Conservation (phyloP, 2,329 filamentous ascomycete species). For the Albophoma yamanashiensis region DNA sequence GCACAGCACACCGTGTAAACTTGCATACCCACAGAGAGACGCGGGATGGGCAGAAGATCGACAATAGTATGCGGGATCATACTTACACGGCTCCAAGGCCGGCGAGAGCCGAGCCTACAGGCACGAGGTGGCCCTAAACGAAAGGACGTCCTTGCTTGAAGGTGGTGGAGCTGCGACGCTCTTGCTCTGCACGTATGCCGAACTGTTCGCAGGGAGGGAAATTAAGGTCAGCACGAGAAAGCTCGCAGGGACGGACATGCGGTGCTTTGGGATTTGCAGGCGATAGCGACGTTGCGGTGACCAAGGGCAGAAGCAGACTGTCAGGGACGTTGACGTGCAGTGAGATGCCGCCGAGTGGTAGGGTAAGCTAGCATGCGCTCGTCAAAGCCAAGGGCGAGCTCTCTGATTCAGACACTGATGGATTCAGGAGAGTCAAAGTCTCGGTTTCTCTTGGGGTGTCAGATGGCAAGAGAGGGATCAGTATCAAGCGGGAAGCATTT, state of each 20-base stretch:
- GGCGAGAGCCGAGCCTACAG: not conserved
- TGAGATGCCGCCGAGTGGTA: constrained; percentile 9
- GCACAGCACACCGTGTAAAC: not conserved
- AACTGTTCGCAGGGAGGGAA: constrained; percentile 11
- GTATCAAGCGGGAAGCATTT: constrained; percentile 19
- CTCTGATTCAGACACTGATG: constrained; percentile 12
- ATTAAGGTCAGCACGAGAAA: constrained; percentile 9
- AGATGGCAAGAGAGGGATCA: constrained; percentile 13
- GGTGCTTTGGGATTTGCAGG: not conserved
- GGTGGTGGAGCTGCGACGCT: constrained; percentile 1
- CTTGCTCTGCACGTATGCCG: constrained; percentile 10
- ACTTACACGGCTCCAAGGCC: constrained; percentile 1
- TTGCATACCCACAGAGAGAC: not conserved
- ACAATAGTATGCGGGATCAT: constrained; percentile 4
- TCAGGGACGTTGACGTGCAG: constrained; percentile 6
- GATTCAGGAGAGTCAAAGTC: constrained; percentile 18
- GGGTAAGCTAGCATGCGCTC: not conserved
- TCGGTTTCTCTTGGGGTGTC: constrained; percentile 14
- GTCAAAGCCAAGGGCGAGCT: constrained; percentile 7
- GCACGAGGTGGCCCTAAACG: constrained; percentile 6
- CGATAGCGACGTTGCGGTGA: not conserved
- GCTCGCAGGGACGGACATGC: not conserved
- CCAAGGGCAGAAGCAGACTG: not conserved
- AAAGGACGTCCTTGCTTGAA: constrained; percentile 5
- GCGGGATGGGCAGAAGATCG: not conserved